Conservation (phyloP, 805 yeast genomes). For the Myxozyma mucilagina region DNA sequence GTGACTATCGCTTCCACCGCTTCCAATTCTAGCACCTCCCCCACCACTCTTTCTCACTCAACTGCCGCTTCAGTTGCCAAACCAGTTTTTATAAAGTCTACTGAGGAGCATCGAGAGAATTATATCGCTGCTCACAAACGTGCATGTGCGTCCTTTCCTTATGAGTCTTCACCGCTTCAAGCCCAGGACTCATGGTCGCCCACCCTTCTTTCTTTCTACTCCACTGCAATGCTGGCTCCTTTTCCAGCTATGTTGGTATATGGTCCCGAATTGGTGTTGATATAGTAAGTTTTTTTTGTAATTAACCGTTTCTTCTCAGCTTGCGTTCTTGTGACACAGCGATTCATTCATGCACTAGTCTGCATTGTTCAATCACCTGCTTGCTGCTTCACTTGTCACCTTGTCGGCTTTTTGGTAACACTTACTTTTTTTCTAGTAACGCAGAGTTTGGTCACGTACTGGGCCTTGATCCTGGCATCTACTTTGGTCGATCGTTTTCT, state of each 20-base stretch:
- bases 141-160: conserved; percentile 12
- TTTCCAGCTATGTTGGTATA: conserved; percentile 25
- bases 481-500: conserved; percentile 19
- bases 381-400: neutral
- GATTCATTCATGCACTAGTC: neutral
- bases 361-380: neutral
- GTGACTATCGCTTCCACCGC: neutral
- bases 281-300: conserved; percentile 14
- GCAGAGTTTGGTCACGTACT: conserved; percentile 18
- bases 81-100: too few relatives aligned
- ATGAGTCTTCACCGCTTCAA: conserved; percentile 16
- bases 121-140: conserved; percentile 2
- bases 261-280: conserved; percentile 16
- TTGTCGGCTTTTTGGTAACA: neutral
- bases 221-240: conserved; percentile 19
- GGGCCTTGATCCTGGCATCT: conserved; percentile 14
- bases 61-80: too few relatives aligned
- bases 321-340: neutral
- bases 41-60: neutral
- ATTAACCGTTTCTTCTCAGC: neutral
- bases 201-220: conserved; percentile 6
- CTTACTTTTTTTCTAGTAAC: conserved; percentile 11
- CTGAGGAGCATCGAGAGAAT: neutral
- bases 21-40: neutral
- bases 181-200: conserved; percentile 19